phyloP scores from a whole-genome alignment of 2,329 filamentous ascomycete species.

The Xylaria sp. region DNA sequence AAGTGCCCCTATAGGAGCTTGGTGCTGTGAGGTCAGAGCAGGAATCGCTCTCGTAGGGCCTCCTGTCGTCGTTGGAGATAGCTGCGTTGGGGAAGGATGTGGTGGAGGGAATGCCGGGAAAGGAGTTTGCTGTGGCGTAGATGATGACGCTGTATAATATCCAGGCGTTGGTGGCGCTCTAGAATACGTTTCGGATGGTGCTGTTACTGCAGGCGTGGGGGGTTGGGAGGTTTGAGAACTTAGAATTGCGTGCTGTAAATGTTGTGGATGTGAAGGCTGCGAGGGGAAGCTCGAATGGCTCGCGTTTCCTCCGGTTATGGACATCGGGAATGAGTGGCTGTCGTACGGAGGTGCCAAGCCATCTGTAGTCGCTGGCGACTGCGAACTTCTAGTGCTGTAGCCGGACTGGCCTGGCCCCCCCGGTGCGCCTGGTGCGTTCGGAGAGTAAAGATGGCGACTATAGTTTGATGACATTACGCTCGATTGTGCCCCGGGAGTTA shows the following conservation, averaged over 20 bases:
- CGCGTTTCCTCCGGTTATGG: slow-evolving; percentile 58
- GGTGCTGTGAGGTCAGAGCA: slow-evolving; percentile 44
- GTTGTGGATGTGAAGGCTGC: slow-evolving; percentile 42
- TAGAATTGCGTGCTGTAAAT: slow-evolving; percentile 51
- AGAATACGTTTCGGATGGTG: slow-evolving; percentile 63
- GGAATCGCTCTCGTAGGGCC: slow-evolving; percentile 44
- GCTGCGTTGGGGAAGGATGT: slow-evolving; percentile 45
- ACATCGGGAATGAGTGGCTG: slow-evolving; percentile 66
- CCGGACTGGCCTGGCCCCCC: slow-evolving; percentile 19
- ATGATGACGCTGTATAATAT: slow-evolving; percentile 62
- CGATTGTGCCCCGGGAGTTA: slow-evolving; percentile 57
- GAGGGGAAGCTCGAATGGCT: slow-evolving; percentile 42
- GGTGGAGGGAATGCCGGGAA: slow-evolving; percentile 51
- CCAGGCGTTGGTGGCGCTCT: slow-evolving; percentile 63
- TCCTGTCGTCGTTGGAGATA: slow-evolving; percentile 54
- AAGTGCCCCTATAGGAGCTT: slow-evolving; percentile 60
- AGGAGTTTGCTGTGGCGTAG: slow-evolving; percentile 53
- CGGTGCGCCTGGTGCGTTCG: slow-evolving; percentile 38
- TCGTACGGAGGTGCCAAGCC: slow-evolving; percentile 72
- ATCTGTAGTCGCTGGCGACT: slow-evolving; percentile 64
- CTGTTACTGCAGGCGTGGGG: slow-evolving; percentile 58
- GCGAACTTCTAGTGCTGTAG: slow-evolving; percentile 58
- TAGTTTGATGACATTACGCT: slow-evolving; percentile 54
- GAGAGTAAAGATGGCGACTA: slow-evolving; percentile 41
- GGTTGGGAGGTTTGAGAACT: slow-evolving; percentile 56